phyloP scores from a whole-genome alignment of 768 basidiomycete genomes.

The Neoboletus magnificus region DNA sequence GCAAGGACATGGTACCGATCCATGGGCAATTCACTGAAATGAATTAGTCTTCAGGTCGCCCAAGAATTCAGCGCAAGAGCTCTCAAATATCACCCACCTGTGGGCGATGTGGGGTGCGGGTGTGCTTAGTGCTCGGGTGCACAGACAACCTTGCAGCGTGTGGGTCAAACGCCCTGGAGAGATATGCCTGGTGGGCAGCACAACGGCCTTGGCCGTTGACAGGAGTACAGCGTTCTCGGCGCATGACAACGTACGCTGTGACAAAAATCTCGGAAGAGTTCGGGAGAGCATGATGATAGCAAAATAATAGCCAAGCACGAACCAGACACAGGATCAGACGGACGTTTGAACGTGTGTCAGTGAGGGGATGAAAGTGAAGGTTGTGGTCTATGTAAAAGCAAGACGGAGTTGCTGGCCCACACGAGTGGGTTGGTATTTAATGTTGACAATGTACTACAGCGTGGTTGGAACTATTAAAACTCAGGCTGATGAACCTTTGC shows the following conservation, averaged over 20 bases:
- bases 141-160: conserved; percentile 2
- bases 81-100: conserved; percentile 39
- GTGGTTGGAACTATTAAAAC: background rate
- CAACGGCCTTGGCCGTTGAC: conserved; percentile 4
- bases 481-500: conserved; percentile 25
- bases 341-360: background rate
- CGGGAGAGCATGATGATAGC: conserved; percentile 18
- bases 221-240: background rate
- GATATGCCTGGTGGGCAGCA: background rate
- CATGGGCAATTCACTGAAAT: conserved; percentile 48
- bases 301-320: background rate
- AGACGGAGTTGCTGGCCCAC: background rate
- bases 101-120: conserved; percentile 55
- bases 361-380: background rate
- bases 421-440: background rate
- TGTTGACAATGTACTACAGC: conserved; percentile 4
- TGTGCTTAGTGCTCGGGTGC: conserved; percentile 37
- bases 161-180: background rate
- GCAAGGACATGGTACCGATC: conserved; percentile 69
- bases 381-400: background rate
- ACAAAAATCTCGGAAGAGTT: conserved; percentile 13
- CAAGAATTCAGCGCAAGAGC: background rate
- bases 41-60: background rate
- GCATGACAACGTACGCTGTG: conserved; percentile 5
- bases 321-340: background rate